Evolutionary conservation across 345 rosid species (phyloP), one percentile per base, ranked within the genome.

Genomic region (Microthlaspi erraticum): DNA sequence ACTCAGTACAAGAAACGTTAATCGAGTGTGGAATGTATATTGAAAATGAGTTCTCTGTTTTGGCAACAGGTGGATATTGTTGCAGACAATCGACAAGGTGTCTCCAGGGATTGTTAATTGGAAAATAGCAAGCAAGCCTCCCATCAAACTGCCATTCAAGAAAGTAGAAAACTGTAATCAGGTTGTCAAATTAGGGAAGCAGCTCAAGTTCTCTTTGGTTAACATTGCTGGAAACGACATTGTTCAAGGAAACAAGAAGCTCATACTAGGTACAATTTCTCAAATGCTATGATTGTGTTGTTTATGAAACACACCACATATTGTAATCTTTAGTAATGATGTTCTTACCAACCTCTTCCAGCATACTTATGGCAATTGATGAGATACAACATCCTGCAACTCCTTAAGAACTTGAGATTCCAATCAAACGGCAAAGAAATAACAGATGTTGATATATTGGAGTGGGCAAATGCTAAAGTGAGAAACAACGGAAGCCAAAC

Each of bases 151-250:
- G 83, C 99, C 97, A 50, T 94, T 94, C 82, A 89, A 84, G 82
- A 94, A 91, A 87, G 97, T 94, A 67, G 99, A 91, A 66, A 91
- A 94, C 74, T 94, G 97, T 71, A 94, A 94, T 57, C 99, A 94
- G 69, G 97, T 91, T 26, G 91, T 94, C 51, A 91, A 94, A 81
- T 59, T 94, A 70, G 99, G 99, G 67, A 94, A 89, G 74, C 97
- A 94, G 57, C 82, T 94, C 72, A 91, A 89, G 79, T 94, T 94
- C 82, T 94, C 96, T 78, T 79, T 91, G 81, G 96, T 94, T 57
- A 94, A 94, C 79, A 83, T 94, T 26, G 99, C 97, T 32, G 99
- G 99, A 71, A 88, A 89, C 59, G 97, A 94, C 77, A 86, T 91
- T 38, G 95, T 91, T 38, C 99, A 94, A 77, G 97, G 96, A 70